These are phyloP conservation scores for Zanthoxylum bungeanum DNA, from an alignment of 345 rosid species.

Conservation along the genomic window DNA sequence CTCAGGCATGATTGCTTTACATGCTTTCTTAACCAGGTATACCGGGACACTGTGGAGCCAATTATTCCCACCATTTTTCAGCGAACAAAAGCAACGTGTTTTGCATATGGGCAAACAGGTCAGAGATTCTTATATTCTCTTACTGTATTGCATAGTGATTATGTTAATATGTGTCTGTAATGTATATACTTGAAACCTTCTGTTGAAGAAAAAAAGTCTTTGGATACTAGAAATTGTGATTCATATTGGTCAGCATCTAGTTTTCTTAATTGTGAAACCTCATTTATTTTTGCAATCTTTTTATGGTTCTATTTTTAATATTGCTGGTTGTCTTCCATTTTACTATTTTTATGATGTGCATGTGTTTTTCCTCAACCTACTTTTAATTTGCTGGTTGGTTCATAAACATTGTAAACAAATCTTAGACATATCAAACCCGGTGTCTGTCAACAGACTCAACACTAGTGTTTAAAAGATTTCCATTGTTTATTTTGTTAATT, in stretches of 20 bases:
- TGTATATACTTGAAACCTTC: conserved; percentile 1
- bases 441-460: neutral
- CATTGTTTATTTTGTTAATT: neutral
- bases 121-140: conserved; percentile 7
- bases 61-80: conserved; percentile 89
- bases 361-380: too few relatives aligned
- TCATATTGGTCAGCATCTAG: neutral
- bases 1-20: conserved; percentile 14
- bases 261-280: neutral
- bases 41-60: conserved; percentile 85
- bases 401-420: neutral
- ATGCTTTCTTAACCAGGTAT: conserved; percentile 53
- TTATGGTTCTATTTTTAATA: neutral
- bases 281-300: neutral
- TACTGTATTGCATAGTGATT: neutral
- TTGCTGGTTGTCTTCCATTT: neutral
- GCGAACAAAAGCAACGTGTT: conserved; percentile 98
- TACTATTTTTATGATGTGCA: neutral
- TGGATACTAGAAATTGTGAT: neutral
- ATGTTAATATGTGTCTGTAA: neutral
- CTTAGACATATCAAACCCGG: neutral
- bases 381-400: too few relatives aligned
- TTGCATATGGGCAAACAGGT: conserved; percentile 99
- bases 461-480: neutral
- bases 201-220: neutral